Percentiles rank a stretch among this genome's conserved stretches.
Conservation (phyloP, 768 basidiomycete species). For the Trametes elegans region DNA sequence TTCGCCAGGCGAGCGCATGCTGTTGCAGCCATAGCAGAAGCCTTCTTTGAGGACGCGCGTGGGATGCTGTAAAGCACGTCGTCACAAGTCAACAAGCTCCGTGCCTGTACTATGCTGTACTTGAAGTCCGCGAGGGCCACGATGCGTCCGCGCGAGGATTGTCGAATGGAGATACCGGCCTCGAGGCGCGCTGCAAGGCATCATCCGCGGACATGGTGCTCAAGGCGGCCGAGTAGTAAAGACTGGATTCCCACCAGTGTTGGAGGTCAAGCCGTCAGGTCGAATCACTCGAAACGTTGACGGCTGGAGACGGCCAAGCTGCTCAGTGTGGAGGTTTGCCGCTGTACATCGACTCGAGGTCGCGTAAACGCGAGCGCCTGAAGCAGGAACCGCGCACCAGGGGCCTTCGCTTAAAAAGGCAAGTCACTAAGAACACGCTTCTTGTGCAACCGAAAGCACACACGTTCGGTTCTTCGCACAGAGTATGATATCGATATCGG, state of each 20-base stretch:
- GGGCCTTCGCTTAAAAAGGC: slow-evolving; percentile 15
- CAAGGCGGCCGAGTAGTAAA: not conserved
- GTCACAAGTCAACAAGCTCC: no score
- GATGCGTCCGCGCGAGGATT: not conserved
- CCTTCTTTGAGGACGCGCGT: not conserved
- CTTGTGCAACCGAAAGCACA: not conserved
- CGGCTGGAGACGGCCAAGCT: no score
- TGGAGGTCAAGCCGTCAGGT: no score
- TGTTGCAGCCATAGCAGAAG: no score
- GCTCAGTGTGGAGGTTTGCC: no score
- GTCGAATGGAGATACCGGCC: slow-evolving; percentile 18
- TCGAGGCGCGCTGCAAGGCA: slow-evolving; percentile 14
- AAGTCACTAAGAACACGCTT: slow-evolving; percentile 14
- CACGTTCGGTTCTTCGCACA: no score
- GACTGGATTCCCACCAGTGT: not conserved
- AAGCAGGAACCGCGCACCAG: no score
- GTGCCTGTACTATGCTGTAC: not conserved
- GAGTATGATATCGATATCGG: no score
- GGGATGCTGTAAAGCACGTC: not conserved
- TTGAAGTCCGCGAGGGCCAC: slow-evolving; percentile 11
- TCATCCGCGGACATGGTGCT: not conserved
- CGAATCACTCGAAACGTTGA: no score
- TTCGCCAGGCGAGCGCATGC: no score
- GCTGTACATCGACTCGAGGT: no score
- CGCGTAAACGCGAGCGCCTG: no score